These are phyloP conservation scores for Trichoderma asperelloides DNA, from an alignment of 495 filamentous ascomycete species.

Conservation along the genomic window DNA sequence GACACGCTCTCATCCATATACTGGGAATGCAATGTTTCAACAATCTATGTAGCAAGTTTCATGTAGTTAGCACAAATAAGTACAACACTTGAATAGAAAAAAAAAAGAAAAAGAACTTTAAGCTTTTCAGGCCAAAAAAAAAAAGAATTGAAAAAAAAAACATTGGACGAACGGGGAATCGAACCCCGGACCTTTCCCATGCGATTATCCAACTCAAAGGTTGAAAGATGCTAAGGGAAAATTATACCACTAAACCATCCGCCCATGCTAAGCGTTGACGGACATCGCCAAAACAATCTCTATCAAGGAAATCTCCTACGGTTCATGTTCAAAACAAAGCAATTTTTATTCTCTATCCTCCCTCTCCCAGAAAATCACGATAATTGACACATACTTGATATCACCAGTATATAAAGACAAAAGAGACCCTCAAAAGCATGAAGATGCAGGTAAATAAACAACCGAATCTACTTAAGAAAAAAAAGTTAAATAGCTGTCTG, in stretches of 20 bases:
- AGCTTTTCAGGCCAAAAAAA: background rate
- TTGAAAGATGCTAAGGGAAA: background rate
- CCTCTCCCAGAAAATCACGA: background rate
- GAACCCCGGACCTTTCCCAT: conserved; percentile 29
- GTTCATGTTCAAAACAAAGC: background rate
- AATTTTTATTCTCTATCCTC: background rate
- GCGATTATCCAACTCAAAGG: background rate
- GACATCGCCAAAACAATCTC: background rate
- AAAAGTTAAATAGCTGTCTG: background rate
- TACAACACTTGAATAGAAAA: background rate
- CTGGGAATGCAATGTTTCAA: too few relatives aligned
- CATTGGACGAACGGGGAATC: conserved; percentile 26
- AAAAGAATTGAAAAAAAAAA: background rate
- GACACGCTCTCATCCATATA: background rate
- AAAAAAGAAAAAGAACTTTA: background rate
- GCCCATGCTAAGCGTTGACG: background rate
- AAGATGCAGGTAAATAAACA: conserved; percentile 3
- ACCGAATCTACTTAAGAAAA: conserved; percentile 3
- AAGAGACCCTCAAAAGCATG: background rate
- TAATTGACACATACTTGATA: background rate
- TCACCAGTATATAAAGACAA: background rate
- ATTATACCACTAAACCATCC: conserved; percentile 9
- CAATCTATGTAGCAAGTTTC: background rate
- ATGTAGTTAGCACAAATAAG: too few relatives aligned
- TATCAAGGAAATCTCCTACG: background rate